phyloP scores from a whole-genome alignment of 441 rosid genomes.

The Daphne laureola region DNA sequence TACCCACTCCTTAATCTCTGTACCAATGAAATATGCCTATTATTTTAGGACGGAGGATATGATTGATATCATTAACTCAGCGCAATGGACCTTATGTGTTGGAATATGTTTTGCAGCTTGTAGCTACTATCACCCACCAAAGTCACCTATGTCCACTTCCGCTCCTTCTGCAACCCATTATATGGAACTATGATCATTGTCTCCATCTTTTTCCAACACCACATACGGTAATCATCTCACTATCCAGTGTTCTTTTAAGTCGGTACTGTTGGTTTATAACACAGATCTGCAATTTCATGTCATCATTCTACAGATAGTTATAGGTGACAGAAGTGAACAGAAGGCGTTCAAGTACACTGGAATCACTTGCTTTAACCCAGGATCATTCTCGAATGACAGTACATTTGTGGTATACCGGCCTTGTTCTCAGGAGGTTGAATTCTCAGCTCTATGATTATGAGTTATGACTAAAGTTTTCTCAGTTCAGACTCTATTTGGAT shows the following conservation, averaged over 20 bases:
- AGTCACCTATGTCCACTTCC: conserved; percentile 97
- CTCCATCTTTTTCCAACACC: conserved; percentile 93
- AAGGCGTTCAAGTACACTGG: conserved; percentile 71
- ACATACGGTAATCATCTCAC: conserved; percentile 42
- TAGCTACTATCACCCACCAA: conserved; percentile 89
- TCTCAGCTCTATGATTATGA: conserved; percentile 49
- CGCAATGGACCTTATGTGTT: conserved; percentile 10
- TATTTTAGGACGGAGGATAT: too few species aligned
- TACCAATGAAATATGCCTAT: too few species aligned
- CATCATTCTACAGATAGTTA: conserved; percentile 53
- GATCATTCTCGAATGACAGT: conserved; percentile 68
- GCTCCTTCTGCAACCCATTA: conserved; percentile 77
- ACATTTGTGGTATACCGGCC: conserved; percentile 89
- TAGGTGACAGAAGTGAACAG: conserved; percentile 80
- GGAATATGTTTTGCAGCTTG: conserved; percentile 51
- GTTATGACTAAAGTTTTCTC: conserved; percentile 7
- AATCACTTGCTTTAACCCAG: conserved; percentile 89
- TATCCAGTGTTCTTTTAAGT: not conserved
- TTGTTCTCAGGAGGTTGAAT: conserved; percentile 70
- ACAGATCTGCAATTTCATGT: not conserved
- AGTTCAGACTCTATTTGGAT: too few species aligned
- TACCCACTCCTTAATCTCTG: too few species aligned
- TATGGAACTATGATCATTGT: conserved; percentile 91
- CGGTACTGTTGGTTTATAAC: not conserved
- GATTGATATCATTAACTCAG: conserved; percentile 2